A percentile compares a stretch with the other conserved stretches of the same genome.
phyloP scores from a whole-genome alignment of 345 rosid genomes.

The Isatis tinctoria region DNA sequence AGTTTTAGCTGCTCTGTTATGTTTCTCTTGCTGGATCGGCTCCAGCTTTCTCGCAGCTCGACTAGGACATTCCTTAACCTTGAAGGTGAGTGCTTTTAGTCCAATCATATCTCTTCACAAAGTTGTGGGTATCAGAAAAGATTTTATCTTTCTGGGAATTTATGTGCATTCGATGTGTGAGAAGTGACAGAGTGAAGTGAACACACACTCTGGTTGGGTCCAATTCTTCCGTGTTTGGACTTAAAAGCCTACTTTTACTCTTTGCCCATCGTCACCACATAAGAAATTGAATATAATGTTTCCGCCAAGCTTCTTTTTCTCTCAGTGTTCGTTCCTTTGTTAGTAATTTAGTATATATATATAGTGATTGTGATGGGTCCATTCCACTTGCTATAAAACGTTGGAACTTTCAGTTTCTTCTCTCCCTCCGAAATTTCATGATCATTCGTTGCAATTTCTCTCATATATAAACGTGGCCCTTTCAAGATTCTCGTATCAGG shows the following conservation, averaged over 20 bases:
- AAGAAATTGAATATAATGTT: background rate
- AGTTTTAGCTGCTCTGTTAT: conserved; percentile 63
- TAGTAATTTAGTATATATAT: background rate
- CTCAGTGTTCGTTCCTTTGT: background rate
- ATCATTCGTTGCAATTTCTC: background rate
- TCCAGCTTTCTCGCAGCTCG: conserved; percentile 46
- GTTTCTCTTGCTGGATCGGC: conserved; percentile 68
- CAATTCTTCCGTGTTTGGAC: too few relatives aligned
- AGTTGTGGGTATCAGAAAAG: background rate
- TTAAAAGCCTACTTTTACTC: too few relatives aligned
- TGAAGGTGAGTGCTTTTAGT: conserved; percentile 42
- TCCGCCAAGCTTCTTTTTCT: background rate
- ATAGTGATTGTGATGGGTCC: background rate
- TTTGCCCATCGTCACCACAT: background rate
- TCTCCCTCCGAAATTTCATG: background rate
- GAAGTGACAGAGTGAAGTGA: background rate
- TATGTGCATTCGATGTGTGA: background rate
- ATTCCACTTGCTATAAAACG: background rate
- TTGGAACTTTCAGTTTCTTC: background rate
- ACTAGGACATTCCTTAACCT: conserved; percentile 54
- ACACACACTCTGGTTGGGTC: background rate
- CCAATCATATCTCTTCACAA: background rate
- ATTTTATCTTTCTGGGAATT: background rate
- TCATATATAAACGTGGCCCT: background rate
- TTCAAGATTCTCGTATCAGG: background rate